A percentile compares a stretch with the other conserved stretches of the same genome.
These are phyloP conservation scores for Polychytrium aggregatum DNA, from an alignment of 192 early-diverging fungal species.

Conservation along the genomic window DNA sequence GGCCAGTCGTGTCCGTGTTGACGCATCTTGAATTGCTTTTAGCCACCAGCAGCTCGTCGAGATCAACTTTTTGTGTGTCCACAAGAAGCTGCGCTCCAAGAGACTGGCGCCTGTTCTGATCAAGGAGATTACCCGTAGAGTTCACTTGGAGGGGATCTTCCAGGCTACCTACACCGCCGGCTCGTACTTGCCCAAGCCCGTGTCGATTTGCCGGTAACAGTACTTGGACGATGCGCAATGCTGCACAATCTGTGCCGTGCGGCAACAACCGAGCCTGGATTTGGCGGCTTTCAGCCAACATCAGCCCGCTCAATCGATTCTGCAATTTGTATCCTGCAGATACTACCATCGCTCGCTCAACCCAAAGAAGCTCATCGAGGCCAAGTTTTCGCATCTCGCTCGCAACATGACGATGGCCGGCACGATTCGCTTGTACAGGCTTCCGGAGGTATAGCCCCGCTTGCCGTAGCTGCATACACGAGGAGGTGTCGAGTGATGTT, in stretches of 20 bases:
- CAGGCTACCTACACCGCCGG: slow-evolving; percentile 98
- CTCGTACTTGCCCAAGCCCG: slow-evolving; percentile 76
- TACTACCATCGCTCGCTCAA: slow-evolving; percentile 94
- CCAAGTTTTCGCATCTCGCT: slow-evolving; percentile 76
- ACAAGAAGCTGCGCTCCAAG: slow-evolving; percentile 90
- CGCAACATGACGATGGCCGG: slow-evolving; percentile 60
- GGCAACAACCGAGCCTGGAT: too few relatives aligned
- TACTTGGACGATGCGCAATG: too few relatives aligned
- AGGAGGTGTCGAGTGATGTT: too few relatives aligned
- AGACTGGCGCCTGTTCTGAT: slow-evolving; percentile 92
- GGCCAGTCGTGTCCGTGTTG: too few relatives aligned
- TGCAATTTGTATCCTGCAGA: slow-evolving; percentile 21
- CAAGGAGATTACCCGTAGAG: slow-evolving; percentile 91
- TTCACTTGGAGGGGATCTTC: slow-evolving; percentile 86
- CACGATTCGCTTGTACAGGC: slow-evolving; percentile 58
- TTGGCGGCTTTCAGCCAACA: too few relatives aligned
- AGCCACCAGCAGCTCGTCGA: slow-evolving; percentile 60
- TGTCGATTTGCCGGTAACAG: slow-evolving; percentile 60
- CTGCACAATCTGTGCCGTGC: too few relatives aligned
- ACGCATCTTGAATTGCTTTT: background rate
- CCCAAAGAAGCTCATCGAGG: slow-evolving; percentile 89
- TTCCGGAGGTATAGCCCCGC: slow-evolving; percentile 44
- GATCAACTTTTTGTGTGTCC: slow-evolving; percentile 96
- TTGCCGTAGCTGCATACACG: too few relatives aligned
- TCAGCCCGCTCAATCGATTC: too few relatives aligned